phyloP scores from a whole-genome alignment of 2,329 filamentous ascomycete genomes.

The Botrytis tulipae region DNA sequence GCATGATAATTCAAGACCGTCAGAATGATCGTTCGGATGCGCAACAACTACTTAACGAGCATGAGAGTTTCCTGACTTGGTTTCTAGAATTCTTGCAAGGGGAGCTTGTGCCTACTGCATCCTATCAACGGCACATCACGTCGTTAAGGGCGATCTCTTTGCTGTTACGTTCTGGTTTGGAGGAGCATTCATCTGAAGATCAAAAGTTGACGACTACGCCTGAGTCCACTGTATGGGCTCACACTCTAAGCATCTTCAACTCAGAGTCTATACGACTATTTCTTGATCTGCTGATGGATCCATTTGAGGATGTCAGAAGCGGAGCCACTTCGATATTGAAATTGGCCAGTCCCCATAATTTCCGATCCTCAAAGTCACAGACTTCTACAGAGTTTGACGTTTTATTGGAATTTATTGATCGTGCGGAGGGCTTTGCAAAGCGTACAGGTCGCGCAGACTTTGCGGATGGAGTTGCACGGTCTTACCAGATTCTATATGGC shows the following conservation, averaged over 20 bases:
- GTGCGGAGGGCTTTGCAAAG: constrained; percentile 58
- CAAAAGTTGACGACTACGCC: neutral
- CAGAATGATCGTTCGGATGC: constrained; percentile 16
- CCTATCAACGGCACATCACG: constrained; percentile 86
- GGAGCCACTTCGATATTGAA: constrained; percentile 52
- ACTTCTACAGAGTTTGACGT: constrained; percentile 28
- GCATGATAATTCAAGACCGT: constrained; percentile 13
- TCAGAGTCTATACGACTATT: constrained; percentile 59
- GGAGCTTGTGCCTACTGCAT: constrained; percentile 77
- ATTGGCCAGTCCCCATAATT: constrained; percentile 44
- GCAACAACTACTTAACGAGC: constrained; percentile 42
- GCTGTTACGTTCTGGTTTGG: constrained; percentile 50
- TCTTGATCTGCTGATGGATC: constrained; percentile 78
- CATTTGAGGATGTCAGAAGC: constrained; percentile 86
- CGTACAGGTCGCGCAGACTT: constrained; percentile 83
- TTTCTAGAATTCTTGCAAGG: constrained; percentile 69
- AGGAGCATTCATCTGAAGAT: neutral
- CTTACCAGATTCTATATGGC: constrained; percentile 67
- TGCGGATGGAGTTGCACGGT: constrained; percentile 82
- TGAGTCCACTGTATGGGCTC: constrained; percentile 34
- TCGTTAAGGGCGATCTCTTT: constrained; percentile 69
- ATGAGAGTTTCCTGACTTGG: constrained; percentile 68
- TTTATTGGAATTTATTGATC: constrained; percentile 48
- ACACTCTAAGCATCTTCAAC: constrained; percentile 41
- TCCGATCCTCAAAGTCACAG: constrained; percentile 19